Base-by-base conservation (phyloP, 2,329 filamentous ascomycete species). In the Clonostachys byssicola region DNA sequence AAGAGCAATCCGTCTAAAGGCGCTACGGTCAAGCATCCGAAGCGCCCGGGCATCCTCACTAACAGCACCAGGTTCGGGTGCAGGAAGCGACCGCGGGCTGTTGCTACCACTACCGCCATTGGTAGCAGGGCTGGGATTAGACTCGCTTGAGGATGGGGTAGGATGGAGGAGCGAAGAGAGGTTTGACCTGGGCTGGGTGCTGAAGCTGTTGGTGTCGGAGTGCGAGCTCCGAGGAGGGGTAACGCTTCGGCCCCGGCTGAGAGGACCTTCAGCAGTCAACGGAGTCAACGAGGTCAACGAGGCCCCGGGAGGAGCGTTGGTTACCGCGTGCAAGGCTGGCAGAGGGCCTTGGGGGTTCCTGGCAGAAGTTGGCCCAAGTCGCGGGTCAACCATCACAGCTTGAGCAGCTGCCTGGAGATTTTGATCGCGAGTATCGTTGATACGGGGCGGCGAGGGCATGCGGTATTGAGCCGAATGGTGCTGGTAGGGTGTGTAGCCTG, bases 11-110 rank as follows among this genome's bases (percentile, higher is more conserved):
- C 79, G 52, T 35, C 44, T 46, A 35, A 49, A 49, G 13, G 47
- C 47, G 17, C 44, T 46, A n/a, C 75, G 71, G 62, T 89, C 81
- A 44, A 89, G 68, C 59, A 87, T 82, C 52, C 81, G 75, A 42
- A 89, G 63, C 2, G 83, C 84, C 53, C 83, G 73, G 51, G 76
- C 77, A 54, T 89, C 86, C 60, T 88, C 85, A 16, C 75, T 69
- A 43, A 79, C 81, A 6, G 73, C 77, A 23, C 58, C 55, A 49
- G 63, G 62, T 43, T 67, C 64, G 17, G 56, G 49, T 44, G 47
- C 39, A 13, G 30, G 44, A 14, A 44, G 20, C 17, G n/a, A 39
- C 7, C 64, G 60, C 7, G 63, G 62, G 45, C 62, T 68, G 54
- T 74, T 79, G 52, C 60, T 60, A 8, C 67, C 70, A 54, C 73